Evolutionary conservation across 2,329 filamentous ascomycete genomes (phyloP), one percentile per base, ranked within the genome.

Genomic region (Hypoxylon sp.): DNA sequence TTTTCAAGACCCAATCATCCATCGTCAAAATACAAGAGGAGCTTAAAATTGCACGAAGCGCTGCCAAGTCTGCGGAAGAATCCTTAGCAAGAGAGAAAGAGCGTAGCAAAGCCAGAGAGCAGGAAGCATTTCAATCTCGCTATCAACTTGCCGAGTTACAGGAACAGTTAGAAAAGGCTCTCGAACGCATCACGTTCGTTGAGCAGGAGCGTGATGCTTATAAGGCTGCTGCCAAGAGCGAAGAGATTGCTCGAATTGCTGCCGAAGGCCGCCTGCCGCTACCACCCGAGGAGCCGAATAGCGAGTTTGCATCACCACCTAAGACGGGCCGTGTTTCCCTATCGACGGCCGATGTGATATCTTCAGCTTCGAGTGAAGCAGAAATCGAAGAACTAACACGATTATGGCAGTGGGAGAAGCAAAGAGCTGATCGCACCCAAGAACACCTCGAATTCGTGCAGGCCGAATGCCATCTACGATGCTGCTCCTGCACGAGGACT

Each of bases 401-500:
- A 5, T 80, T 87, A 59, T 82, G 86, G 75, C 81, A 85, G 63
- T 89, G 87, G 85, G 87, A 88, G 74, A 76, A 87, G 81, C 86
- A 88, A 75, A 84, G 90, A 60, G 90, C 91, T 9, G 86, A 91
- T 68, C 87, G 91, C 6, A 91, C 92, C 0, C 84, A 91, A 70
- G 92, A 94, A 67, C 88, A 92, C 75, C 84, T 94, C 52, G 91
- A 94, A 33, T 94, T 93, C 78, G 83, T 94, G 77, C 88, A 92
- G 75, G 86, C 91, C 60, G 92, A 95, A 78, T 94, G 91, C 77
- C 85, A 88, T 54, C 86, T 94, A 70, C 85, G 86, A 51, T 89
- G 87, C 79, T 93, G 91, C 81, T 82, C 86, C 1, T 91, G 90
- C 76, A 86, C 82, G 66, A 86, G 82, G 70, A 62, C 72, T 13